Evolutionary conservation across 371 early-diverging fungal species (phyloP), one percentile per base, ranked within the genome.

Genomic region (Thermomucor indicae-seudaticae): DNA sequence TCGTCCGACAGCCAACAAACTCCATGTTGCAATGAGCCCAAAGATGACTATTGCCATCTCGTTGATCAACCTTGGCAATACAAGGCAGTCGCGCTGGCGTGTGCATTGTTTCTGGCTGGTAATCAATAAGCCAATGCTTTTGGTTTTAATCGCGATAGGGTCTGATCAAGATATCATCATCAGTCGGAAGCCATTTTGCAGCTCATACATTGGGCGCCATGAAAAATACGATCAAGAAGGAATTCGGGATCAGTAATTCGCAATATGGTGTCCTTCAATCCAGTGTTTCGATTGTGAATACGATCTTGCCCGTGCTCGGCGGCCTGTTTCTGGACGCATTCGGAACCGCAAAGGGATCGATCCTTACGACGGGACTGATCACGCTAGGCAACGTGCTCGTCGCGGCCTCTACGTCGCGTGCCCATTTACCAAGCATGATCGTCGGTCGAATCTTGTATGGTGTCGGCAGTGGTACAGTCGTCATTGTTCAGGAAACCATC

Each of bases 241-340:
- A 84, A 57, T 66, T 80, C 22, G 73, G 56, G 11, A 85, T 85
- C n/a, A 63, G 74, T 37, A 85, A 85, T 52, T 63, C 84, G 2
- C 80, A 85, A 59, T 86, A 86, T 58, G 86, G 86, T 44, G 81
- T 79, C 1, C 56, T 86, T 16, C 86, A 86, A 53, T 83, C 86
- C 22, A 66, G 83, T 30, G 85, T 86, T 3, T 77, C 85, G 1
- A 70, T 85, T 35, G 84, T 86, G 19, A 86, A 86, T 43, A 86
- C 86, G 0, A 50, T 86, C 12, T 47, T 86, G 17, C 86, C 86
- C 6, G 66, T 85, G 2, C 47, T 84, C 1, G 86, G 87, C 6
- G 86, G 86, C 27, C 58, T 86, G 20, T 82, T 83, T 48, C 70
- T 86, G 35, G 86, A 86, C 43, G 54, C 75, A 35, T 86, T 84